These are phyloP conservation scores for Keithomyces neogunnii DNA, from an alignment of 2,329 filamentous ascomycete species.

Conservation along the genomic window DNA sequence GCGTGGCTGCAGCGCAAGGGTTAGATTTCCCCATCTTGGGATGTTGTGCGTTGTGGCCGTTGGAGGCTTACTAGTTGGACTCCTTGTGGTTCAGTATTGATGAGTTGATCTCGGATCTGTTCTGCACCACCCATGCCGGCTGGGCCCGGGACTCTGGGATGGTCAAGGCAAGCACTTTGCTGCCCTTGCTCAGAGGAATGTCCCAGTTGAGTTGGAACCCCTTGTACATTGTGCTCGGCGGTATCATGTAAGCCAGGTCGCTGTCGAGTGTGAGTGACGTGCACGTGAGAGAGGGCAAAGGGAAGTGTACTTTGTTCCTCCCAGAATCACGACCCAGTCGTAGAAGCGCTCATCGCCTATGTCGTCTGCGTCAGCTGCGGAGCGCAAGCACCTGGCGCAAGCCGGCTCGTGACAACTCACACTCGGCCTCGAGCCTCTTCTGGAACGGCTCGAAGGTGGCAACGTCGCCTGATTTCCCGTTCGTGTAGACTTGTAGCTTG, in stretches of 20 bases:
- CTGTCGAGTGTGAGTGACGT: constrained; percentile 17
- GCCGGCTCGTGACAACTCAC: constrained; percentile 19
- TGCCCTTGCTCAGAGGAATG: constrained; percentile 36
- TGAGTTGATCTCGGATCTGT: constrained; percentile 40
- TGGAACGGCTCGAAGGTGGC: constrained; percentile 27
- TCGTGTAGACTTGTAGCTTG: constrained; percentile 35
- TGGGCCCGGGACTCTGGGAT: constrained; percentile 42
- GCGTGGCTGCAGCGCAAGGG: constrained; percentile 31
- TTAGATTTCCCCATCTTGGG: too few relatives aligned
- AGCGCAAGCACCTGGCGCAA: not conserved
- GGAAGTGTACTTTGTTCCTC: constrained; percentile 48
- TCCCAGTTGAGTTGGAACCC: constrained; percentile 42
- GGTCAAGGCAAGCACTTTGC: constrained; percentile 54
- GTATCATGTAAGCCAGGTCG: constrained; percentile 38
- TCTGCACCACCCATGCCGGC: constrained; percentile 19
- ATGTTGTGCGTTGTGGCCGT: too few relatives aligned
- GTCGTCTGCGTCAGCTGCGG: not conserved
- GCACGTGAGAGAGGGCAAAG: not conserved
- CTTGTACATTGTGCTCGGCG: constrained; percentile 35
- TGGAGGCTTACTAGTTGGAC: constrained; percentile 42
- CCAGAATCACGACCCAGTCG: constrained; percentile 56
- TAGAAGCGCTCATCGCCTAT: constrained; percentile 24
- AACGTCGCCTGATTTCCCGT: constrained; percentile 44
- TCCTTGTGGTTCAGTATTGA: constrained; percentile 41
- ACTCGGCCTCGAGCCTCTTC: constrained; percentile 23